Percentiles rank a stretch among this genome's conserved stretches.
Conservation (phyloP, 2,329 filamentous ascomycete species). For the Fusarium citri region DNA sequence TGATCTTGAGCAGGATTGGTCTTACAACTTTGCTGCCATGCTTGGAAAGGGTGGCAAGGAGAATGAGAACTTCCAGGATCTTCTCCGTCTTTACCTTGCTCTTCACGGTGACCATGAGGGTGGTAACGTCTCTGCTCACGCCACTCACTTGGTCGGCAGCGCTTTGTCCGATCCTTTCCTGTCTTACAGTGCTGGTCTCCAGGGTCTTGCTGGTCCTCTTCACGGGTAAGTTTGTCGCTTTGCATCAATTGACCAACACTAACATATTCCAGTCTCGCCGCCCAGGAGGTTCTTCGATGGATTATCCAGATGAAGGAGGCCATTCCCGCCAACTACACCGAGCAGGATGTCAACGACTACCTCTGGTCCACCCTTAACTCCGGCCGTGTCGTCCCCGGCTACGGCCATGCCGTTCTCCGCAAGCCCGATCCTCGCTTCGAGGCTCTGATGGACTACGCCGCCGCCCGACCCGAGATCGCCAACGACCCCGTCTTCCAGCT, state of each 20-base stretch:
- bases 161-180: constrained; percentile 95
- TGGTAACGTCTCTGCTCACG: constrained; percentile 95
- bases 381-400: constrained; percentile 96
- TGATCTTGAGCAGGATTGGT: constrained; percentile 92
- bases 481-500: constrained; percentile 91
- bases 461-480: constrained; percentile 84
- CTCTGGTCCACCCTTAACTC: constrained; percentile 96
- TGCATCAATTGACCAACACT: background rate
- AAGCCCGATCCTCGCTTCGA: constrained; percentile 98
- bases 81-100: constrained; percentile 92
- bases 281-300: constrained; percentile 97
- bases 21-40: constrained; percentile 98
- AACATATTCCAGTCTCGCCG: constrained; percentile 72
- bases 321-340: constrained; percentile 81
- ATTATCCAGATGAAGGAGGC: constrained; percentile 94
- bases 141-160: constrained; percentile 94
- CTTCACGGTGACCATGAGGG: constrained; percentile 98
- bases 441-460: constrained; percentile 95
- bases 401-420: constrained; percentile 97
- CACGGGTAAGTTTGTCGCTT: constrained; percentile 60
- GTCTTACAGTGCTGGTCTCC: constrained; percentile 93
- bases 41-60: constrained; percentile 89
- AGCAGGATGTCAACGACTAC: constrained; percentile 87
- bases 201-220: constrained; percentile 90
- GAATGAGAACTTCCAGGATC: constrained; percentile 94